Evolutionary conservation across 2,329 filamentous ascomycete genomes (phyloP).

Genomic region (Xylaria digitata): DNA sequence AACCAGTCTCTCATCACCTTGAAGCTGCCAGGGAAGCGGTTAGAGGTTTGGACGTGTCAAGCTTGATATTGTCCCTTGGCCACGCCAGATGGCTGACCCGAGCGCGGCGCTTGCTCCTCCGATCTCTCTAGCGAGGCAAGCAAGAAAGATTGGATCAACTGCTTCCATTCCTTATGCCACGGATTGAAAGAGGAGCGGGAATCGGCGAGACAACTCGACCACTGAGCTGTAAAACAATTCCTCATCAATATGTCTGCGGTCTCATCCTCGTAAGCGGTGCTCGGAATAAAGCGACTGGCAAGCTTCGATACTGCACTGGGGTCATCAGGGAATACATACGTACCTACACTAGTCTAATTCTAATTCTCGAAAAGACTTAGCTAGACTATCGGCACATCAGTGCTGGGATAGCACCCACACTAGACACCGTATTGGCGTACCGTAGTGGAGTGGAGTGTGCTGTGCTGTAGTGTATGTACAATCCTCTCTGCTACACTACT

Average conservation of each 20-base stretch:
- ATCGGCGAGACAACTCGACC: conserved; percentile 17
- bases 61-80: conserved; percentile 2
- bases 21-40: conserved; percentile 19
- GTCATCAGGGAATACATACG: too few relatives aligned
- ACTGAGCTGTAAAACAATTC: conserved; percentile 21
- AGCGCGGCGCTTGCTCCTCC: conserved; percentile 15
- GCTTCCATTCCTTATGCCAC: not conserved
- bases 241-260: conserved; percentile 9
- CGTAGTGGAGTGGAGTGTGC: too few relatives aligned
- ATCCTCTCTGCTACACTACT: conserved; percentile 32
- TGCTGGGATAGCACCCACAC: not conserved
- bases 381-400: not conserved
- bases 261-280: conserved; percentile 15
- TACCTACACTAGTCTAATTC: not conserved
- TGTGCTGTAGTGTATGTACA: too few relatives aligned
- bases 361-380: conserved; percentile 3
- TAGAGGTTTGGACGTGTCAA: conserved; percentile 28
- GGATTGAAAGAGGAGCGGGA: conserved; percentile 17
- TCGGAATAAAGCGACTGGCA: not conserved
- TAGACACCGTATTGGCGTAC: not conserved
- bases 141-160: conserved; percentile 12
- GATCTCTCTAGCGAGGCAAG: conserved; percentile 5
- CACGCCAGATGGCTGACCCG: conserved; percentile 23
- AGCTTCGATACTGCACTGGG: not conserved
- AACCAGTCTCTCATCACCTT: conserved; percentile 16